Evolutionary conservation across 306 rosid genomes (phyloP), one percentile per base, ranked within the genome.

Genomic region (Dicorynia guianensis): DNA sequence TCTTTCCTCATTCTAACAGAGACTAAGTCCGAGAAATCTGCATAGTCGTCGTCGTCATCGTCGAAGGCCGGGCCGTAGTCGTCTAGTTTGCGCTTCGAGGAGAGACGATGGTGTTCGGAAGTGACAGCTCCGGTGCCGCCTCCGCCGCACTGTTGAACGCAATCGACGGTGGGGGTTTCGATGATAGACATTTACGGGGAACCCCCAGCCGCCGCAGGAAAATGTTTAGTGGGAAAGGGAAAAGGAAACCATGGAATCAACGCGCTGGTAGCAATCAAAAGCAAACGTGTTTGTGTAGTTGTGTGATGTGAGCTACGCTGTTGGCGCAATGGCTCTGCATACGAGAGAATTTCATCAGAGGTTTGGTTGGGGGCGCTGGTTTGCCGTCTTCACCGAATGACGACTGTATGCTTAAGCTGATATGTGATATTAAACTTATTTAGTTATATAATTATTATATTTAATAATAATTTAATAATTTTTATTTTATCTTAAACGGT

Each of bases 41-140:
- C 87, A 54, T 71, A 70, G 4, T 73, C 80, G 0, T 79, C 91
- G 6, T 86, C 87, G 30, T 81, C 89, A 36, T 85, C 90, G 50
- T 81, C 86, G 71, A 72, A 75, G 70, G 76, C 46, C 14, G 90
- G 80, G 10, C 80, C 82, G 69, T 83, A 87, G 46, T 91, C 93
- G 74, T 83, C 93, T 38, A 88, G 79, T 77, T 94, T 94, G 6
- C 98, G 94, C 71, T 94, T 94, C 1, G 93, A 76, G 1, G 93
- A 72, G 44, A 71, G 76, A 47, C 76, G 79, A 49, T 66, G 86
- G 67, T 60, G 81, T 69, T 71, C 56, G 30, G 30, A 25, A 25
- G 30, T 25, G 30, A 25, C 30, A 25, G 30, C 30, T 25, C 30
- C 30, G 46, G 50, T 39, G 59, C 63, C 48, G 73, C 47, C 54